Conservation (phyloP, 1,139 yeast species). For the Kurtzmaniella natalensis region DNA sequence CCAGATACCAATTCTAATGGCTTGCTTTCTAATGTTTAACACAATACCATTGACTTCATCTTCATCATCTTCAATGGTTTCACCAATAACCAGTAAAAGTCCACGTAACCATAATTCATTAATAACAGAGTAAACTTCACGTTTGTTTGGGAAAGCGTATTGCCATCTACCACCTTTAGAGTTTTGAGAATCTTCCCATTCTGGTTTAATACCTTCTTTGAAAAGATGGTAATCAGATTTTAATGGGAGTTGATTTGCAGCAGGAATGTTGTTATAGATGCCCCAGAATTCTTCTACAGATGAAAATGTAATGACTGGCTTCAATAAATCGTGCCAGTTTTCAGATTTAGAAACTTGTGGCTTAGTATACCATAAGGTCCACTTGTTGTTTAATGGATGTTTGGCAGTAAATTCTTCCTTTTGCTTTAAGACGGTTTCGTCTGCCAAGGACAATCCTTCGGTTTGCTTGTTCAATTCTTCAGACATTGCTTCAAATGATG, state of each 20-base stretch:
- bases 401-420: constrained; percentile 72
- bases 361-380: constrained; percentile 98
- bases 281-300: constrained; percentile 99
- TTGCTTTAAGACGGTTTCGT: constrained; percentile 58
- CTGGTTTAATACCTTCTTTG: constrained; percentile 93
- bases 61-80: constrained; percentile 86
- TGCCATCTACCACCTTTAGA: constrained; percentile 93
- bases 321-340: constrained; percentile 90
- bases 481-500: constrained; percentile 24
- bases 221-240: constrained; percentile 95
- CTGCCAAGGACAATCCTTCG: constrained; percentile 49
- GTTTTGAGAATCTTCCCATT: constrained; percentile 94
- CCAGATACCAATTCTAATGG: constrained; percentile 89
- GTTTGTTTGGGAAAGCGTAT: constrained; percentile 64
- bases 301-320: constrained; percentile 87
- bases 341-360: constrained; percentile 78
- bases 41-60: constrained; percentile 94
- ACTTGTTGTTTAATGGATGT: constrained; percentile 87
- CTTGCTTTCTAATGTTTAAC: constrained; percentile 79
- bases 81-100: constrained; percentile 89
- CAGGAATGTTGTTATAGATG: constrained; percentile 88
- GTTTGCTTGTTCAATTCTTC: constrained; percentile 55
- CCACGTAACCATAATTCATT: constrained; percentile 94
- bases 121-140: constrained; percentile 55
- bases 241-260: constrained; percentile 84